Evolutionary conservation across 2,329 filamentous ascomycete genomes (phyloP).

Genomic region (Canariomyces notabilis): DNA sequence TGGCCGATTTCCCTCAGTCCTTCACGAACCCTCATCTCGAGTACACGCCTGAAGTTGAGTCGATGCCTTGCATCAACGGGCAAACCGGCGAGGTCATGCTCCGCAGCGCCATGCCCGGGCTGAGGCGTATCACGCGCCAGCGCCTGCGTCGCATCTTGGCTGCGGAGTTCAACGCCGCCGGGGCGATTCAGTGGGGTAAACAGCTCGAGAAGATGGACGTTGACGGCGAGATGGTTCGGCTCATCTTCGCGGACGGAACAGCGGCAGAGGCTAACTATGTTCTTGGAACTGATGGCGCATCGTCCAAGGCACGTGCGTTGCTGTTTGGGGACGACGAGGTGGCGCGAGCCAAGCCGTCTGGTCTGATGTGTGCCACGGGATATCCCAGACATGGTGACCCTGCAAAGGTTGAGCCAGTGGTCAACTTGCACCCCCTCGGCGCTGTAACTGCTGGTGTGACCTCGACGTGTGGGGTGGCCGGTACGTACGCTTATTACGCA

Average conservation of each 20-base stretch:
- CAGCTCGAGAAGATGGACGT: slow-evolving; percentile 13
- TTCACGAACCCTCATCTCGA: slow-evolving; percentile 33
- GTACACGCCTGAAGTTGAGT: slow-evolving; percentile 30
- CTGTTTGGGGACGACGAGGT: slow-evolving; percentile 25
- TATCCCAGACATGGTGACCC: slow-evolving; percentile 26
- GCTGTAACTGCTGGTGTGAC: slow-evolving; percentile 29
- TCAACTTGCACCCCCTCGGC: slow-evolving; percentile 30
- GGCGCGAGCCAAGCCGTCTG: slow-evolving; percentile 23
- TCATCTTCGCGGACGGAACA: slow-evolving; percentile 28
- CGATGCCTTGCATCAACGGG: slow-evolving; percentile 31
- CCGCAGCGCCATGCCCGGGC: slow-evolving; percentile 30
- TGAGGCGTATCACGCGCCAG: slow-evolving; percentile 33
- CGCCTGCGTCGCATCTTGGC: slow-evolving; percentile 31
- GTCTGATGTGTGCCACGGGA: slow-evolving; percentile 30
- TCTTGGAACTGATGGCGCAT: slow-evolving; percentile 31
- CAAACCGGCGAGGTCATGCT: slow-evolving; percentile 35
- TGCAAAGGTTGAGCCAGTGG: slow-evolving; percentile 26
- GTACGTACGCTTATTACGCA: no score
- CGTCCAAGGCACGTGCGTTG: slow-evolving; percentile 29
- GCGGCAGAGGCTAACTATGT: slow-evolving; percentile 26
- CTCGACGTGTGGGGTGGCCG: slow-evolving; percentile 28
- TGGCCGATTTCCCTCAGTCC: slow-evolving; percentile 27
- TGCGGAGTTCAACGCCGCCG: slow-evolving; percentile 26
- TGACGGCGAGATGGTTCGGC: slow-evolving; percentile 13
- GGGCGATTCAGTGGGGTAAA: slow-evolving; percentile 29